A percentile compares a stretch with the other conserved stretches of the same genome.
phyloP scores from a whole-genome alignment of 2,329 filamentous ascomycete genomes.

The Fusarium fujikuroi region DNA sequence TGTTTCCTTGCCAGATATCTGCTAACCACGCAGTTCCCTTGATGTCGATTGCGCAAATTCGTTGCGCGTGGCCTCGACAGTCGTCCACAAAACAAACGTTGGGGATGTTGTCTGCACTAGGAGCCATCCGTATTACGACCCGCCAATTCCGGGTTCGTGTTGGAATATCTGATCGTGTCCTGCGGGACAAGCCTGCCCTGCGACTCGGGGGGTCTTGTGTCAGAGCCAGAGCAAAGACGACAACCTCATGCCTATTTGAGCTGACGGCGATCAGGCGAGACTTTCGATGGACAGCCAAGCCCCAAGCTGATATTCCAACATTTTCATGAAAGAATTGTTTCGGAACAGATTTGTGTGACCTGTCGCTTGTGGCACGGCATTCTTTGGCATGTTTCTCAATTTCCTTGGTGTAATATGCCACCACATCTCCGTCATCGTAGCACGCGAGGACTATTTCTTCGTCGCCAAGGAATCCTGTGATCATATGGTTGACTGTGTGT shows the following conservation, averaged over 20 bases:
- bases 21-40: constrained; percentile 60
- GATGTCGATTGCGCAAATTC: constrained; percentile 63
- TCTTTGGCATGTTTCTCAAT: constrained; percentile 58
- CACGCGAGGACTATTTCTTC: constrained; percentile 75
- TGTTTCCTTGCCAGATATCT: constrained; percentile 60
- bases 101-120: constrained; percentile 60
- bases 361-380: constrained; percentile 6
- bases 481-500: constrained; percentile 76
- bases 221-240: constrained; percentile 63
- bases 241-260: constrained; percentile 72
- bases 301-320: constrained; percentile 87
- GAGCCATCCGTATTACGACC: constrained; percentile 58
- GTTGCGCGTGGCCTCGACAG: constrained; percentile 58
- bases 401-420: constrained; percentile 72
- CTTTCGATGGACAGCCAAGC: constrained; percentile 80
- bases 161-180: not conserved
- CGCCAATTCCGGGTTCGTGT: constrained; percentile 60
- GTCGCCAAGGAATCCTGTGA: constrained; percentile 74
- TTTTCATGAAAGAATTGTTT: constrained; percentile 77
- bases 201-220: constrained; percentile 15
- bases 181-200: not conserved
- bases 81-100: constrained; percentile 63
- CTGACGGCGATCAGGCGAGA: constrained; percentile 89
- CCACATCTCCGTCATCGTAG: constrained; percentile 81
- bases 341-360: constrained; percentile 30